phyloP scores from a whole-genome alignment of 73 alveolate species.

The Tetrahymena borealis region DNA sequence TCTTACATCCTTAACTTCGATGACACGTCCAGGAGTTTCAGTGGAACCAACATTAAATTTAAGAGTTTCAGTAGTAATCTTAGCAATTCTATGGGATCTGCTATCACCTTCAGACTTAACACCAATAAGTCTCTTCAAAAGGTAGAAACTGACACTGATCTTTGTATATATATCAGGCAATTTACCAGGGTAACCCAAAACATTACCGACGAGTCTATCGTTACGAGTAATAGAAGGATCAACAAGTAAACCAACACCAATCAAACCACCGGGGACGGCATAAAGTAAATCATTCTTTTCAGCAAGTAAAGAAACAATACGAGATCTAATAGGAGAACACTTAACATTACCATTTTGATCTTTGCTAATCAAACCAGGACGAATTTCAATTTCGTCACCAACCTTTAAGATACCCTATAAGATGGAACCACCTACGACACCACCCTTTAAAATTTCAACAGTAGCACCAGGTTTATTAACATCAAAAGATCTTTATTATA shows the following conservation, averaged over 20 bases:
- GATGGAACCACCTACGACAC: slow-evolving; percentile 99
- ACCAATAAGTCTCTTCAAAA: slow-evolving; percentile 92
- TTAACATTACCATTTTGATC: slow-evolving; percentile 48
- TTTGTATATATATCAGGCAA: slow-evolving; percentile 90
- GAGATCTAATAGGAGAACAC: slow-evolving; percentile 73
- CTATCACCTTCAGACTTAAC: slow-evolving; percentile 76
- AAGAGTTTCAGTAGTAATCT: slow-evolving; percentile 44
- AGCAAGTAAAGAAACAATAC: slow-evolving; percentile 83
- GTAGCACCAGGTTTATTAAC: slow-evolving; percentile 98
- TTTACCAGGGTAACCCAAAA: slow-evolving; percentile 97
- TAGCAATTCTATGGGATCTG: slow-evolving; percentile 44
- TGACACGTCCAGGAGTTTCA: slow-evolving; percentile 56
- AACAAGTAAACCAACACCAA: slow-evolving; percentile 97
- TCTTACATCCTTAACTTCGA: slow-evolving; percentile 36
- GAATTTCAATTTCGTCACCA: slow-evolving; percentile 95
- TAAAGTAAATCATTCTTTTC: slow-evolving; percentile 94
- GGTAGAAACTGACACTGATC: slow-evolving; percentile 55
- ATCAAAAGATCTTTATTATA: slow-evolving; percentile 99
- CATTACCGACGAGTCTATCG: slow-evolving; percentile 89
- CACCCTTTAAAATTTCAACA: slow-evolving; percentile 92
- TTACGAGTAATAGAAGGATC: slow-evolving; percentile 96
- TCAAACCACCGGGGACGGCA: slow-evolving; percentile 99
- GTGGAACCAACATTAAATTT: slow-evolving; percentile 54
- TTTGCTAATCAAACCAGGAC: slow-evolving; percentile 96
- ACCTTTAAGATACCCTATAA: slow-evolving; percentile 90